A percentile compares a stretch with the other conserved stretches of the same genome.
These are phyloP conservation scores for Hericium alpestre DNA, from an alignment of 768 basidiomycete species.

Conservation along the genomic window DNA sequence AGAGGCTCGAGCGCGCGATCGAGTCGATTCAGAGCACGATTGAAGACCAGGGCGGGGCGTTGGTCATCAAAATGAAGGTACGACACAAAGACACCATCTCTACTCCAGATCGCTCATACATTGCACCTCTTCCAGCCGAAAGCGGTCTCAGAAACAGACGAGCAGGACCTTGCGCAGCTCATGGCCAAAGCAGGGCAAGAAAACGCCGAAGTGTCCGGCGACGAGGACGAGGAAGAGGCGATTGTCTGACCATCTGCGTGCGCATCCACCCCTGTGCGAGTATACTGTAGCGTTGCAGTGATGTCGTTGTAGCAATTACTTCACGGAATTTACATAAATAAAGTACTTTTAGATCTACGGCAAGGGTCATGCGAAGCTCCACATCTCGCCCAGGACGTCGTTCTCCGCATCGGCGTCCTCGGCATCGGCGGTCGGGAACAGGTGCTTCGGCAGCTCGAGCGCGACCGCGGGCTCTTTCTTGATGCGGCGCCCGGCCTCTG, in stretches of 20 bases:
- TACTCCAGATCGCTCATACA: neutral
- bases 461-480: slow-evolving; percentile 62
- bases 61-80: slow-evolving; percentile 96
- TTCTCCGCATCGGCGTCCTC: slow-evolving; percentile 14
- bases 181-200: slow-evolving; percentile 93
- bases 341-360: neutral
- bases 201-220: slow-evolving; percentile 93
- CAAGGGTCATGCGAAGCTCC: slow-evolving; percentile 14
- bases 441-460: slow-evolving; percentile 14
- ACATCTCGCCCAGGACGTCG: slow-evolving; percentile 34
- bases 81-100: slow-evolving; percentile 4
- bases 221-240: slow-evolving; percentile 64
- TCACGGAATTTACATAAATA: neutral
- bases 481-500: slow-evolving; percentile 68
- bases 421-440: slow-evolving; percentile 6
- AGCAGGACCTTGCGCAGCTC: slow-evolving; percentile 91
- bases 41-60: slow-evolving; percentile 71
- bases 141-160: slow-evolving; percentile 94
- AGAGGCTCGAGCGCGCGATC: slow-evolving; percentile 87
- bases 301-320: neutral
- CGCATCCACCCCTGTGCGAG: neutral
- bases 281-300: neutral
- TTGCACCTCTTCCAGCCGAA: slow-evolving; percentile 56
- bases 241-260: neutral
- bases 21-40: slow-evolving; percentile 82